phyloP scores from a whole-genome alignment of 495 filamentous ascomycete genomes.

The Annulohypoxylon maeteangense region DNA sequence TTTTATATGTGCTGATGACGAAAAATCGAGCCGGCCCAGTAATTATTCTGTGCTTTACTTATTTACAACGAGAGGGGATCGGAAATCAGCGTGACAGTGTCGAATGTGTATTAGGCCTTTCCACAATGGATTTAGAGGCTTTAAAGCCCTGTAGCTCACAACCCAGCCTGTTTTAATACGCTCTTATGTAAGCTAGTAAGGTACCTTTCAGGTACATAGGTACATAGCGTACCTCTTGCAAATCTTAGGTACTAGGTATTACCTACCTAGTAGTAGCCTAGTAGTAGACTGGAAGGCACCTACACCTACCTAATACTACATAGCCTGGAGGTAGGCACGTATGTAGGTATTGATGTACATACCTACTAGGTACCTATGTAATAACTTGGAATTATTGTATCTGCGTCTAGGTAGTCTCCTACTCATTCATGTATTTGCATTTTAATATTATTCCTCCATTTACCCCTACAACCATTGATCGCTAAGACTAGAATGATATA shows the following conservation, averaged over 20 bases:
- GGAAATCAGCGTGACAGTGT: neutral
- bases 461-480: too few species aligned
- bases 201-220: too few species aligned
- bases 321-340: too few species aligned
- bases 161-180: neutral
- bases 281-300: too few species aligned
- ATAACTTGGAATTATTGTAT: neutral
- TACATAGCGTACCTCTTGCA: too few species aligned
- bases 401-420: too few species aligned
- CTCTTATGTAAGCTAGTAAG: neutral
- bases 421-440: neutral
- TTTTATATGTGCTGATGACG: slow-evolving; percentile 7
- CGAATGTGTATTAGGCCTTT: too few species aligned
- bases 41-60: neutral
- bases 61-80: neutral
- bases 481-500: slow-evolving; percentile 3
- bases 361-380: neutral
- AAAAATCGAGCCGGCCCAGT: neutral
- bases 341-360: too few species aligned
- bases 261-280: neutral
- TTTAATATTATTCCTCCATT: too few species aligned
- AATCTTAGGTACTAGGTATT: too few species aligned
- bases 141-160: neutral
- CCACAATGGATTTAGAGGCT: too few species aligned
- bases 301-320: too few species aligned